Evolutionary conservation across 2,329 filamentous ascomycete species (phyloP), one percentile per base, ranked within the genome.

Genomic region (Penicillium hesseltinei): DNA sequence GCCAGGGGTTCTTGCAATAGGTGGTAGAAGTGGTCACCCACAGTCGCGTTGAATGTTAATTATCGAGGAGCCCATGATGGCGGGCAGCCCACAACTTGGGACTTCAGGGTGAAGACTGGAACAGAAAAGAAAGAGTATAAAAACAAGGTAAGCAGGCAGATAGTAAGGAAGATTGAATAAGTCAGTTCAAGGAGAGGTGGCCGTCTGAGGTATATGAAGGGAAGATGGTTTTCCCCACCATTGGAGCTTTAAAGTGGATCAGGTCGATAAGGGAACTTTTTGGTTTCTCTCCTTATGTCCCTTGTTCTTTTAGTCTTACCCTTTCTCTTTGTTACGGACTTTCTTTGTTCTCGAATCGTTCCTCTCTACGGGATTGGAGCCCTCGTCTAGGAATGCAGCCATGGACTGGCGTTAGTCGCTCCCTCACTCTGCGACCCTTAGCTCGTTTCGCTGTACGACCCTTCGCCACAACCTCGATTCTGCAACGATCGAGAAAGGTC

Each of bases 1-100:
- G 65, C 51, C 31, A 50, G 25, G 43, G 45, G 31, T 25, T 21
- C 51, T 52, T n/a, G 23, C 17, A 53, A n/a, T 43, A 51, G 51
- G 27, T 9, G 29, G 45, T 23, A 51, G 21, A 42, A 53, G 40
- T 25, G 29, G 54, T 4, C 52, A 69, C 84, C 75, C 77, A 91
- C 89, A 81, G 64, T 90, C 87, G 68, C 88, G 88, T 81, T 96
- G 91, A 70, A 92, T 87, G 72, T 92, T 87, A 71, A 96, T 88
- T 69, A 92, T 85, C 64, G 92, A 96, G 76, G 89, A 81, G 69
- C 86, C 88, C 91, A 96, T 96, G 76, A 74, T 73, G 66, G 66
- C 65, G 64, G 66, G 69, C 67, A 70, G 69, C 67, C 65, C 66
- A 67, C 65, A 62, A 60, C 60, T 63, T 63, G 65, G 61, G 61